These are phyloP conservation scores for Volvariella surrecta DNA, from an alignment of 1,284 basidiomycete species.

Conservation along the genomic window DNA sequence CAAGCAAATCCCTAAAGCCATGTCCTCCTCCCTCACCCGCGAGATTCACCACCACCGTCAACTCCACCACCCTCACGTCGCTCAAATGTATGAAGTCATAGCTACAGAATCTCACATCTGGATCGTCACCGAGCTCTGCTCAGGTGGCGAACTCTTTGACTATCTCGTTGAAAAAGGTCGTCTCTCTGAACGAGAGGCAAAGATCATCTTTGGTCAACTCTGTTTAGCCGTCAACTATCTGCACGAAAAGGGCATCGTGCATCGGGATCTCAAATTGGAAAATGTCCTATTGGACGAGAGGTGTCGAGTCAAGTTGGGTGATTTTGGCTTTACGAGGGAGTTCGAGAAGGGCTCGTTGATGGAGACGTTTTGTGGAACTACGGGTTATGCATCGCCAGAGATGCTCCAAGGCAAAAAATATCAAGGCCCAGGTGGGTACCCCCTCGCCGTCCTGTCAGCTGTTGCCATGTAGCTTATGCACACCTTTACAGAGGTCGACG, in stretches of 20 bases:
- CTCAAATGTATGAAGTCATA: conserved; percentile 96
- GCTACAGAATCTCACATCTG: conserved; percentile 94
- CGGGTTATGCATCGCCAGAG: conserved; percentile 92
- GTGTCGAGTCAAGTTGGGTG: conserved; percentile 84
- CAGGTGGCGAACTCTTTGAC: conserved; percentile 95
- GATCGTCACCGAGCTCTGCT: conserved; percentile 96
- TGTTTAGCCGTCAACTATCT: conserved; percentile 92
- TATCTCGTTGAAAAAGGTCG: conserved; percentile 94
- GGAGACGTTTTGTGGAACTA: conserved; percentile 97
- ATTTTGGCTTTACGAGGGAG: conserved; percentile 96
- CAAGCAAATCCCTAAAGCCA: conserved; percentile 94
- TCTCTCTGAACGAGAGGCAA: conserved; percentile 76
- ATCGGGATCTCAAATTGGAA: conserved; percentile 94
- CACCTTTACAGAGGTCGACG: conserved; percentile 72
- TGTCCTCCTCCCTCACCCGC: conserved; percentile 85
- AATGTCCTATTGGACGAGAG: conserved; percentile 89
- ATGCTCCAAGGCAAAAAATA: conserved; percentile 90
- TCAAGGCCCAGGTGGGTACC: conserved; percentile 68
- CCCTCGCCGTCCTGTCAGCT: conserved; percentile 4
- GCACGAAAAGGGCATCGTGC: conserved; percentile 87
- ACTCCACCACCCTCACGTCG: conserved; percentile 91
- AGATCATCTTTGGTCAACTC: conserved; percentile 87
- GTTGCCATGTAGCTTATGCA: conserved; percentile 10
- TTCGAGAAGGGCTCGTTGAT: conserved; percentile 79
- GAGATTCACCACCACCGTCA: conserved; percentile 98